phyloP scores from a whole-genome alignment of 2,329 filamentous ascomycete species.

The Hypoxylon sp. region DNA sequence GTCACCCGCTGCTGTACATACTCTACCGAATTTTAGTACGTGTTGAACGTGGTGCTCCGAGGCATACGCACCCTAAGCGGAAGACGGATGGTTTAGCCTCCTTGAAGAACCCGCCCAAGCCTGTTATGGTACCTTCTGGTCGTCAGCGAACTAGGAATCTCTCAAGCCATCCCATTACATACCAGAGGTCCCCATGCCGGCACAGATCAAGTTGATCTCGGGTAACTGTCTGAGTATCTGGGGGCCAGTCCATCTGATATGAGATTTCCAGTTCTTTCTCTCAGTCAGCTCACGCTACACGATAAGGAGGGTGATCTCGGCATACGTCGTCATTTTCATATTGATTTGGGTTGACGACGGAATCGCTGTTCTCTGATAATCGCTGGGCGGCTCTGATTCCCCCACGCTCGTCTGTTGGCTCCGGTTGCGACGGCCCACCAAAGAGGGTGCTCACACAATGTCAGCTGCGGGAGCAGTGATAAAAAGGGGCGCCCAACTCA shows the following conservation, averaged over 20 bases:
- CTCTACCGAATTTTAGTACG: constrained; percentile 46
- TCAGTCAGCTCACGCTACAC: constrained; percentile 1
- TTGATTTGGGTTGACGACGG: constrained; percentile 61
- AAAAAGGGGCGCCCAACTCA: constrained; percentile 36
- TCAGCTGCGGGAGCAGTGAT: not conserved
- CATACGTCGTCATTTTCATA: constrained; percentile 59
- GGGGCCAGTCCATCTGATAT: constrained; percentile 66
- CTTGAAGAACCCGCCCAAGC: constrained; percentile 60
- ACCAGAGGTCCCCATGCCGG: constrained; percentile 65
- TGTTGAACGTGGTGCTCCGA: not conserved
- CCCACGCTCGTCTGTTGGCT: constrained; percentile 61
- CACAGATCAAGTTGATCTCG: constrained; percentile 63
- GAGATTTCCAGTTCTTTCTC: constrained; percentile 60
- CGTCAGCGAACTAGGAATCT: constrained; percentile 1
- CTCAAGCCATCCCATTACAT: constrained; percentile 47
- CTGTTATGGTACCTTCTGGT: constrained; percentile 54
- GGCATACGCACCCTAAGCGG: constrained; percentile 40
- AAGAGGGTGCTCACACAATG: constrained; percentile 56
- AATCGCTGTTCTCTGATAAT: constrained; percentile 52
- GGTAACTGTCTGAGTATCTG: constrained; percentile 65
- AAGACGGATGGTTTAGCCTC: constrained; percentile 56
- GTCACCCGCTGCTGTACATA: constrained; percentile 65
- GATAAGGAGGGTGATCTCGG: not conserved
- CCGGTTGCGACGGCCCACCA: constrained; percentile 65
- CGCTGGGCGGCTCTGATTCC: constrained; percentile 58